Evolutionary conservation across 1,284 basidiomycete genomes (phyloP), one percentile per base, ranked within the genome.

Genomic region (Sphagnurus paluster): DNA sequence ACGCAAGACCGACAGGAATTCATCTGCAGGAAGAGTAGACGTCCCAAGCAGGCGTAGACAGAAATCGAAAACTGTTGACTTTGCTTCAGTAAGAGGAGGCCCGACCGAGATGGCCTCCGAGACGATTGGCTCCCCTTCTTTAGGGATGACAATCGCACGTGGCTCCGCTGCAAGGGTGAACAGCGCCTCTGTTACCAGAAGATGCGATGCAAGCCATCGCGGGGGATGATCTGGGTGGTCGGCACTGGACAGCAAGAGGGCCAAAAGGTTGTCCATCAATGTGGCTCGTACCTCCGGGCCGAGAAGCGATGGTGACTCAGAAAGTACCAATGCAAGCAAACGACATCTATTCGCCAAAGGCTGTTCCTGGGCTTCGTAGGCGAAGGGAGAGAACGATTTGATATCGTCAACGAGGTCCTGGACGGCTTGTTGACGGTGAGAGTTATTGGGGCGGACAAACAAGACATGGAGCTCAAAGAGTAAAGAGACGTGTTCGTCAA

Each of bases 401-500:
- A 92, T 77, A 57, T 91, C 87, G 30, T 86, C 82, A 42, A 90
- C 72, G 43, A 93, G 74, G 43, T 80, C 73, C 32, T 75, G 76
- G 37, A 88, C 74, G 10, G 84, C 79, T 52, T 81, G 67, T 29
- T 77, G 71, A 54, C 85, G 83, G 56, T 84, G 77, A 24, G 73
- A 75, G 39, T 76, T 79, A 33, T 73, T 69, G 2, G 79, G 71
- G 20, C 83, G 82, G 43, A 87, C 76, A 65, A 95, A 93, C 9
- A 88, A 87, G 24, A 77, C 76, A 56, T 90, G 85, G 39, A 97
- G 79, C 60, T 98, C 94, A 60, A 97, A 97, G 38, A 98, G 85
- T 35, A 98, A 77, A 5, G 87, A 84, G 6, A 89, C 83, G 56
- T 94, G 88, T 51, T 88, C 82, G 61, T 98, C 95, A 37, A 96